These are phyloP conservation scores for Nakaseomyces bracarensis DNA, from an alignment of 1,139 yeast genomes.

Conservation along the genomic window DNA sequence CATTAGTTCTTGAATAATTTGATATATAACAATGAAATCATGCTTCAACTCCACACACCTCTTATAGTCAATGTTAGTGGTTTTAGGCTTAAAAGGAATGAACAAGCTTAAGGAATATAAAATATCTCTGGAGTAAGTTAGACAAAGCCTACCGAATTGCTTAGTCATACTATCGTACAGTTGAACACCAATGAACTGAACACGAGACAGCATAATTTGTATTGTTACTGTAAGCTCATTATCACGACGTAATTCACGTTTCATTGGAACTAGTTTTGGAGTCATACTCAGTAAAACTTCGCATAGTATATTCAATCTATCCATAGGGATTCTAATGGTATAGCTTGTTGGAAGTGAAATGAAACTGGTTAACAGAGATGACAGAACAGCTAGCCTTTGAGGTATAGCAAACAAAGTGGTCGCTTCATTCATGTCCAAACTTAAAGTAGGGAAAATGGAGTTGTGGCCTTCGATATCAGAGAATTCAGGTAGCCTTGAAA, in stretches of 20 bases:
- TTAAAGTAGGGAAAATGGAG: slow-evolving; percentile 38
- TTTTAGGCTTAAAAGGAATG: slow-evolving; percentile 38
- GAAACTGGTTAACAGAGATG: slow-evolving; percentile 40
- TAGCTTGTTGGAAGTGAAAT: slow-evolving; percentile 41
- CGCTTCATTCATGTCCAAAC: slow-evolving; percentile 52
- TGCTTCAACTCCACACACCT: slow-evolving; percentile 25
- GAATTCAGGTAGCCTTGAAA: slow-evolving; percentile 33
- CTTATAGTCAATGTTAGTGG: slow-evolving; percentile 28
- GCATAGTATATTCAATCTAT: slow-evolving; percentile 40
- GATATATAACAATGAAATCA: slow-evolving; percentile 19
- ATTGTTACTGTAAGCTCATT: slow-evolving; percentile 38
- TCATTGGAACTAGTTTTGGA: slow-evolving; percentile 45
- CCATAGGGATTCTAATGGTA: slow-evolving; percentile 48
- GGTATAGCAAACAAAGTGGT: slow-evolving; percentile 44
- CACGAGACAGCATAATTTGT: slow-evolving; percentile 35
- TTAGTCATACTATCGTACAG: slow-evolving; percentile 37
- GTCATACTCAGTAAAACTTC: slow-evolving; percentile 50
- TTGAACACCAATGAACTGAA: slow-evolving; percentile 40
- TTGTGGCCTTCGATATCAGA: slow-evolving; percentile 17
- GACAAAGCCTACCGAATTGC: slow-evolving; percentile 39
- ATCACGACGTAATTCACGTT: slow-evolving; percentile 51
- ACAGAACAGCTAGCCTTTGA: slow-evolving; percentile 41
- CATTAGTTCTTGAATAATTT: slow-evolving; percentile 15
- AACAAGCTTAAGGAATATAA: slow-evolving; percentile 47
- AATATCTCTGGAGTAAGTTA: slow-evolving; percentile 44